Percentiles rank a stretch among this genome's conserved stretches.
phyloP scores from a whole-genome alignment of 2,329 filamentous ascomycete species.

The Cercospora sesami region DNA sequence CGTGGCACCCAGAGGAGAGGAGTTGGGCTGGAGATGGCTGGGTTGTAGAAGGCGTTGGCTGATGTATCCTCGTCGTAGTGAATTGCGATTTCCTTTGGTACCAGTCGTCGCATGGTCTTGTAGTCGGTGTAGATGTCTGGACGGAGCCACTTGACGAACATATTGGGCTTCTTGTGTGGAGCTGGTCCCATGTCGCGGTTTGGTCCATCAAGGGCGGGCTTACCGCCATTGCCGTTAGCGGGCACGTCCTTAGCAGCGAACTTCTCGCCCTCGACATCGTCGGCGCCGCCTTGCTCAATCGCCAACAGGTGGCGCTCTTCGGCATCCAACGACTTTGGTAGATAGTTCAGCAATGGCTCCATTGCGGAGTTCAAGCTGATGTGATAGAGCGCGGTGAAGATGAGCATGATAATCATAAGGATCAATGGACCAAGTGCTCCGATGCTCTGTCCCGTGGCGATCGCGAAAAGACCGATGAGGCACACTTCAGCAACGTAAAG shows the following conservation, averaged over 20 bases:
- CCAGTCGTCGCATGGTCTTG: conserved; percentile 64
- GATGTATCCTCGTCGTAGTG: conserved; percentile 63
- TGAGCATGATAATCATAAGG: conserved; percentile 72
- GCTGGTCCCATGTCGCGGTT: conserved; percentile 37
- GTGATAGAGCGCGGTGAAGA: conserved; percentile 77
- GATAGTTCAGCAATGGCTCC: conserved; percentile 71
- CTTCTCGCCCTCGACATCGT: conserved; percentile 28
- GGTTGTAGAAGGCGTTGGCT: conserved; percentile 71
- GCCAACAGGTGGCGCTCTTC: conserved; percentile 42
- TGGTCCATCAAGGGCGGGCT: conserved; percentile 5
- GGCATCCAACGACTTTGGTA: conserved; percentile 56
- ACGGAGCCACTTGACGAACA: conserved; percentile 69
- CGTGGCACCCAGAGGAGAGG: conserved; percentile 83
- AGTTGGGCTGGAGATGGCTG: conserved; percentile 61
- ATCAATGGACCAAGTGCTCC: conserved; percentile 64
- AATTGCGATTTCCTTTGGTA: conserved; percentile 61
- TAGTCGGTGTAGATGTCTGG: conserved; percentile 78
- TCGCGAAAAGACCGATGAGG: conserved; percentile 79
- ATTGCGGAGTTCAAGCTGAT: conserved; percentile 71
- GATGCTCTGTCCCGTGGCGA: conserved; percentile 56
- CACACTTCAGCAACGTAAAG: conserved; percentile 77
- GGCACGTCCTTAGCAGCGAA: conserved; percentile 34
- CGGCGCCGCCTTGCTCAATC: conserved; percentile 36
- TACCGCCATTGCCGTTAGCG: conserved; percentile 24
- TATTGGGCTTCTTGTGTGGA: conserved; percentile 54